phyloP scores from a whole-genome alignment of 1,284 basidiomycete genomes.

The Apiotrichum mycotoxinovorans region DNA sequence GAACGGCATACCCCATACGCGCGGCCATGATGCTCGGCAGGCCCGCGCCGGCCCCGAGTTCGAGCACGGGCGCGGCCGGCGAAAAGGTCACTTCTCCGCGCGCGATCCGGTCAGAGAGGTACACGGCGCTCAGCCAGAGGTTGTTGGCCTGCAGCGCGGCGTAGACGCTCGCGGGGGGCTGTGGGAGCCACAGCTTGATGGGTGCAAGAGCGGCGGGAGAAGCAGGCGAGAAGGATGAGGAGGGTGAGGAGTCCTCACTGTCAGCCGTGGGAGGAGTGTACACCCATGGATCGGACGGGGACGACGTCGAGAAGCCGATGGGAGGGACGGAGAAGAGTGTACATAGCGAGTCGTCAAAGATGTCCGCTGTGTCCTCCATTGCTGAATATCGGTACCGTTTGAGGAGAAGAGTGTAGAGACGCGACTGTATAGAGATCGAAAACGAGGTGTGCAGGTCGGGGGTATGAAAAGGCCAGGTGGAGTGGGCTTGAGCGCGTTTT shows the following conservation, averaged over 20 bases:
- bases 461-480: too few species aligned
- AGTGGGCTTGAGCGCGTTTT: too few species aligned
- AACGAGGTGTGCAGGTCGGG: too few species aligned
- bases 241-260: background rate
- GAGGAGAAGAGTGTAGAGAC: background rate
- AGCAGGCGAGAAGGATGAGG: background rate
- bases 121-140: slow-evolving; percentile 45
- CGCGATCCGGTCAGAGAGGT: slow-evolving; percentile 40
- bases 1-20: slow-evolving; percentile 21
- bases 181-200: slow-evolving; percentile 33
- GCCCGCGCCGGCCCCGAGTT: slow-evolving; percentile 47
- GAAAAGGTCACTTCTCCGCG: background rate
- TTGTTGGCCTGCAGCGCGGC: slow-evolving; percentile 46
- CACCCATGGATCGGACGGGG: slow-evolving; percentile 14
- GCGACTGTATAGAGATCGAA: background rate
- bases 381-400: background rate
- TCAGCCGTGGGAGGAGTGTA: slow-evolving; percentile 34
- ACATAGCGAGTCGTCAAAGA: slow-evolving; percentile 40
- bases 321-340: slow-evolving; percentile 39
- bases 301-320: slow-evolving; percentile 33
- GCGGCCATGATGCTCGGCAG: slow-evolving; percentile 35
- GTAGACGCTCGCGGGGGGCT: slow-evolving; percentile 37
- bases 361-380: slow-evolving; percentile 19
- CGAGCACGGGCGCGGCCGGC: slow-evolving; percentile 21
- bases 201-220: slow-evolving; percentile 15